Percentiles rank a stretch among this genome's conserved stretches.
Evolutionary conservation across 2,329 filamentous ascomycete species (phyloP).

Genomic region (Ciborinia camelliae): DNA sequence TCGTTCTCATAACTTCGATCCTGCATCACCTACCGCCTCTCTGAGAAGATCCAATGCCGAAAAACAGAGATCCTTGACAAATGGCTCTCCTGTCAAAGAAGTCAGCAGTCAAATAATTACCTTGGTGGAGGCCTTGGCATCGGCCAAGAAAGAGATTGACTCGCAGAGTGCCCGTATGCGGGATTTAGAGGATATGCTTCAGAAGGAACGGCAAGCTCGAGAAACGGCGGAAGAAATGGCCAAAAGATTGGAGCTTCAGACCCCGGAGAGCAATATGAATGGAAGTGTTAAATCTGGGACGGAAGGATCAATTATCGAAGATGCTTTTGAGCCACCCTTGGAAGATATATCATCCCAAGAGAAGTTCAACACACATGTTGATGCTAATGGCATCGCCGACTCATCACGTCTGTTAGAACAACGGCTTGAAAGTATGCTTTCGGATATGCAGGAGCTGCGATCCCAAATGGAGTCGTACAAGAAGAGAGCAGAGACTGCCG

Average conservation of each 20-base stretch:
- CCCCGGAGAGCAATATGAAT: constrained; percentile 42
- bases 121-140: constrained; percentile 78
- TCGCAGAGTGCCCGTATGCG: constrained; percentile 75
- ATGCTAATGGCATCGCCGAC: constrained; percentile 77
- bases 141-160: constrained; percentile 82
- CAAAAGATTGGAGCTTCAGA: constrained; percentile 62
- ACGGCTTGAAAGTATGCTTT: constrained; percentile 32
- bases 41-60: constrained; percentile 76
- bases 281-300: constrained; percentile 40
- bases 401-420: constrained; percentile 52
- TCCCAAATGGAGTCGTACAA: constrained; percentile 60
- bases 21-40: constrained; percentile 48
- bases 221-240: constrained; percentile 81
- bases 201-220: constrained; percentile 75
- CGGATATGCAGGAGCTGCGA: constrained; percentile 33
- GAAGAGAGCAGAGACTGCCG: constrained; percentile 73
- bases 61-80: constrained; percentile 58
- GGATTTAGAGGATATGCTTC: constrained; percentile 74
- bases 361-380: constrained; percentile 40
- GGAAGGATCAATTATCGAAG: constrained; percentile 44
- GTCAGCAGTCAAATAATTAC: constrained; percentile 72
- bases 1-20: constrained; percentile 43
- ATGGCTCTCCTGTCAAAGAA: constrained; percentile 49
- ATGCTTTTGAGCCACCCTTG: constrained; percentile 45
- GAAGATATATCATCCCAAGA: constrained; percentile 31